Percentiles rank a stretch among this genome's conserved stretches.
Conservation (phyloP, 1,284 basidiomycete species). For the Calocybe gambosa region DNA sequence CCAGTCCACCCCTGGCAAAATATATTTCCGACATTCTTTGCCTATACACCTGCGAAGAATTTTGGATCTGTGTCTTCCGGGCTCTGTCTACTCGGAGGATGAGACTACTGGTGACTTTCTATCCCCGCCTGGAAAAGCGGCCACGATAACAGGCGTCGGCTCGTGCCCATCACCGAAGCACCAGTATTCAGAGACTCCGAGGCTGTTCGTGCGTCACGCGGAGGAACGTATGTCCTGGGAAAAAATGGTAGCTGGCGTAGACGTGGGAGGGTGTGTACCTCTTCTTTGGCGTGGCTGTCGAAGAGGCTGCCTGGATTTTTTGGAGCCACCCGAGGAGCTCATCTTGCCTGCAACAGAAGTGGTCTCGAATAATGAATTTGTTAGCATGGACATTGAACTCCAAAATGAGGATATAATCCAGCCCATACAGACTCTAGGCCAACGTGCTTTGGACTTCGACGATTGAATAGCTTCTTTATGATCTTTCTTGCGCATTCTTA, state of each 20-base stretch:
- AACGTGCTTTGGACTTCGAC: conserved; percentile 9
- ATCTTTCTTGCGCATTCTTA: not conserved
- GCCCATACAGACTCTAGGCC: conserved; percentile 6
- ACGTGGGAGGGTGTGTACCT: conserved; percentile 52
- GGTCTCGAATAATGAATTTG: not conserved
- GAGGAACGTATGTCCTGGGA: conserved; percentile 69
- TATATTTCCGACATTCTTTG: conserved; percentile 15
- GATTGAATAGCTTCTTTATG: conserved; percentile 4
- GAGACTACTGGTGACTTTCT: not conserved
- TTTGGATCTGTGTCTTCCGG: conserved; percentile 33
- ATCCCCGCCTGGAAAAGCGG: conserved; percentile 14
- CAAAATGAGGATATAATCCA: conserved; percentile 11
- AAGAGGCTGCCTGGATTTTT: conserved; percentile 54
- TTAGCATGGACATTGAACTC: not conserved
- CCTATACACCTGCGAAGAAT: conserved; percentile 22
- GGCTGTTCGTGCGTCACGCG: conserved; percentile 49
- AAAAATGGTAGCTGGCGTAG: conserved; percentile 42
- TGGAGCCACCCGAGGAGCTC: conserved; percentile 28
- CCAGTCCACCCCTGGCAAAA: conserved; percentile 8
- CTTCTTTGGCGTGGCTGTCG: conserved; percentile 65
- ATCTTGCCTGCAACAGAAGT: not conserved
- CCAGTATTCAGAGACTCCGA: conserved; percentile 12
- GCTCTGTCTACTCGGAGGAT: conserved; percentile 25
- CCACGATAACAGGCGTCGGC: conserved; percentile 30
- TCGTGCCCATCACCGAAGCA: conserved; percentile 53